Evolutionary conservation across 2,329 filamentous ascomycete species (phyloP).

Genomic region (Arachnomyces sp.): DNA sequence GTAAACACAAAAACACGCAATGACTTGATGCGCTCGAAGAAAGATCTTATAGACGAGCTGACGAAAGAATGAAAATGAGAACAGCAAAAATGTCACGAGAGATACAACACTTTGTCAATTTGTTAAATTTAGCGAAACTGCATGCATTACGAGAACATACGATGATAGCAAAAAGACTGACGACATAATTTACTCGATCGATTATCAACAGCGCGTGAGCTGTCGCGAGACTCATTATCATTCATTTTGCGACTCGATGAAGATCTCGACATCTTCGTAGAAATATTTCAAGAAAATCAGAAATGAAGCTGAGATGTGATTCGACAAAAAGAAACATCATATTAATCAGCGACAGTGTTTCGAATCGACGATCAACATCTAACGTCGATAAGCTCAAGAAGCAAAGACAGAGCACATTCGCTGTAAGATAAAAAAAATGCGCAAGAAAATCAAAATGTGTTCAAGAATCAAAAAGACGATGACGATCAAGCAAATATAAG

Average conservation of each 20-base stretch:
- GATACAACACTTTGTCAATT: neutral
- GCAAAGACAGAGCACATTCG: slow-evolving; percentile 2
- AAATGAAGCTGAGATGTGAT: slow-evolving; percentile 5
- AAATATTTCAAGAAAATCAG: slow-evolving; percentile 4
- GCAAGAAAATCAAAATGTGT: slow-evolving; percentile 3
- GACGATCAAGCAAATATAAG: neutral
- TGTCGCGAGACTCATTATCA: slow-evolving; percentile 2
- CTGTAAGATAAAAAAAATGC: neutral
- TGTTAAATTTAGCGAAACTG: neutral
- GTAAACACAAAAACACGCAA: neutral
- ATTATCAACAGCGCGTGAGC: neutral
- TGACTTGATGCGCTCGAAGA: neutral
- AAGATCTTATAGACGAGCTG: neutral
- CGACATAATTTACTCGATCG: too few relatives aligned
- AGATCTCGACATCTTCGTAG: slow-evolving; percentile 2
- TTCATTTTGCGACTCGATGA: slow-evolving; percentile 3
- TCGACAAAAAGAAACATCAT: slow-evolving; percentile 4
- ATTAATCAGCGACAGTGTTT: slow-evolving; percentile 3
- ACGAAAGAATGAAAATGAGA: neutral
- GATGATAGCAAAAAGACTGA: too few relatives aligned
- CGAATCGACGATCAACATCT: slow-evolving; percentile 3
- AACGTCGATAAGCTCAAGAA: neutral
- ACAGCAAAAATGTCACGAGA: neutral
- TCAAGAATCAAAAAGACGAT: slow-evolving; percentile 2
- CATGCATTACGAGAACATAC: slow-evolving; percentile 1